These are phyloP conservation scores for Paramecium pentaurelia DNA, from an alignment of 73 alveolate species.

Conservation along the genomic window DNA sequence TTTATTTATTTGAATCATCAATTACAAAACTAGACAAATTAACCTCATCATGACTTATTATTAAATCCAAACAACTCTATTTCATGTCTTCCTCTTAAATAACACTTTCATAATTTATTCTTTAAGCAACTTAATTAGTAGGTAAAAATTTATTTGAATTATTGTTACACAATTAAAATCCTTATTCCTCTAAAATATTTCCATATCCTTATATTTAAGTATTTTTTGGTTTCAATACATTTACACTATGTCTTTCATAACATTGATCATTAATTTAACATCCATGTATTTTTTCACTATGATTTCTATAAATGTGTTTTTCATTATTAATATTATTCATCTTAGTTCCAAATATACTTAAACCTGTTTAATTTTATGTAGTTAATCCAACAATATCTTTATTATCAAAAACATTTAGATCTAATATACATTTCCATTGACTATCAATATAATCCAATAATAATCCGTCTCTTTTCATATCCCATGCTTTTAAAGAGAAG, in stretches of 20 bases:
- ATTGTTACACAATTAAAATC: background rate
- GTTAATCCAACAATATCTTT: background rate
- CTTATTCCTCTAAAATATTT: background rate
- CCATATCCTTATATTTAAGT: background rate
- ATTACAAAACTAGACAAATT: background rate
- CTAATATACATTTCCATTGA: background rate
- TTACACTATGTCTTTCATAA: background rate
- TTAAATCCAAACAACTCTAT: background rate
- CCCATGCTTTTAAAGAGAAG: slow-evolving; percentile 47
- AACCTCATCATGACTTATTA: background rate
- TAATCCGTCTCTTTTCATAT: slow-evolving; percentile 46
- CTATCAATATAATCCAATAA: slow-evolving; percentile 53
- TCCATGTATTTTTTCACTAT: background rate
- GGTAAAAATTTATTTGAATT: background rate
- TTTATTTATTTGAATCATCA: background rate
- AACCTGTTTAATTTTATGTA: background rate
- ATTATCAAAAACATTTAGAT: background rate
- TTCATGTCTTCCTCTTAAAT: background rate
- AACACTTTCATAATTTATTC: background rate
- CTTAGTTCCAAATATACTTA: background rate
- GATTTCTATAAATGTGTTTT: background rate
- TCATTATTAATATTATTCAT: background rate
- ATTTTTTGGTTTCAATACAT: background rate
- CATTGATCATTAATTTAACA: background rate
- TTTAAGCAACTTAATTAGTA: background rate